Conservation (phyloP, 2,329 filamentous ascomycete species). For the Hymenoscyphus linearis region DNA sequence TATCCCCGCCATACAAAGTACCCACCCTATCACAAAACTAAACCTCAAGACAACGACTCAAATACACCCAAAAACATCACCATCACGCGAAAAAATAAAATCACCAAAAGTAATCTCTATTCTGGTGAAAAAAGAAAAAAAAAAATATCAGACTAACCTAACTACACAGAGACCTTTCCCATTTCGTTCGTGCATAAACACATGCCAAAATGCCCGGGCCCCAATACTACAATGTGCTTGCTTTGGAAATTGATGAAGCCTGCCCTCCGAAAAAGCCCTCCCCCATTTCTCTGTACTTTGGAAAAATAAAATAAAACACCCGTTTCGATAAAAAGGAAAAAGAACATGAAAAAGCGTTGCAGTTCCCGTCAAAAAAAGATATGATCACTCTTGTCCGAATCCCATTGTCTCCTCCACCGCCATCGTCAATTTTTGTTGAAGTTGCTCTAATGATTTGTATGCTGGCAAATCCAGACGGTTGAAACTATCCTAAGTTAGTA, state of each 20-base stretch:
- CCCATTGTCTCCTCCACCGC: slow-evolving; percentile 98
- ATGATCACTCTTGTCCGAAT: slow-evolving; percentile 81
- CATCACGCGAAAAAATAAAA: not conserved
- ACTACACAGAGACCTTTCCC: slow-evolving; percentile 10
- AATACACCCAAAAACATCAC: no score
- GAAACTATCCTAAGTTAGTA: slow-evolving; percentile 56
- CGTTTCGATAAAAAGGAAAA: slow-evolving; percentile 15
- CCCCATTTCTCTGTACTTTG: slow-evolving; percentile 16
- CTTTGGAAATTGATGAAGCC: slow-evolving; percentile 4
- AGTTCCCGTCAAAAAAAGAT: slow-evolving; percentile 7
- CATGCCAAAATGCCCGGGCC: not conserved
- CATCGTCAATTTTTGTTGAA: slow-evolving; percentile 88
- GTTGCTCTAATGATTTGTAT: slow-evolving; percentile 81
- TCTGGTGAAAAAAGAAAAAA: not conserved
- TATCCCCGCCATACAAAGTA: no score
- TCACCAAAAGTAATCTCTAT: not conserved
- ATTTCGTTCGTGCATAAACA: not conserved
- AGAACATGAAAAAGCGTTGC: slow-evolving; percentile 9
- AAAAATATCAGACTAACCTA: not conserved
- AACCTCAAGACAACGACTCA: no score
- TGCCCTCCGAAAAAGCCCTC: slow-evolving; percentile 12
- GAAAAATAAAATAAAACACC: slow-evolving; percentile 20
- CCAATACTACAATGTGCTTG: slow-evolving; percentile 7
- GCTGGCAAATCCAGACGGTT: slow-evolving; percentile 93
- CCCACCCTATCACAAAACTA: no score